Evolutionary conservation across 768 basidiomycete genomes (phyloP).

Genomic region (Russula foetens): DNA sequence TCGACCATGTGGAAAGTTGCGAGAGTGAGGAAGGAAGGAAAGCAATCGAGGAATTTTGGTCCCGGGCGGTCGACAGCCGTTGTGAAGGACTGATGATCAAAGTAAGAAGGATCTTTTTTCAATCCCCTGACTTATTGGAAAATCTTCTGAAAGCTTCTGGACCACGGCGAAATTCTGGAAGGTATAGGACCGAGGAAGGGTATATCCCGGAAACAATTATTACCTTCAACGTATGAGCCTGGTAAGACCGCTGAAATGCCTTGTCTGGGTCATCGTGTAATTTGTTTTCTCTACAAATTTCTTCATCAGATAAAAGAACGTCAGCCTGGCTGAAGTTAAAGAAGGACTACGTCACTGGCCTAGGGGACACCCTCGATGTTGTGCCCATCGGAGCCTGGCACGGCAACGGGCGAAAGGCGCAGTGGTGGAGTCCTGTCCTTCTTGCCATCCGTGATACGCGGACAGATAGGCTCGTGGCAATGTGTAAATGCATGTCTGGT

Average conservation of each 20-base stretch:
- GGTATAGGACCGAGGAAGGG: constrained; percentile 29
- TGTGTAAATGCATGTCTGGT: constrained; percentile 91
- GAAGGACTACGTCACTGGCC: constrained; percentile 78
- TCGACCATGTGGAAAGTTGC: constrained; percentile 67
- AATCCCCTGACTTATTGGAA: neutral
- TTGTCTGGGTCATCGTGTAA: neutral
- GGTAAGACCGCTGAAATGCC: constrained; percentile 29
- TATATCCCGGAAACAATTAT: constrained; percentile 46
- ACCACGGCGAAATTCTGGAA: constrained; percentile 39
- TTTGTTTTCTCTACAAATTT: neutral
- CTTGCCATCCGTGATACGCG: constrained; percentile 66
- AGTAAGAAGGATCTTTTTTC: constrained; percentile 32
- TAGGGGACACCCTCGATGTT: constrained; percentile 70
- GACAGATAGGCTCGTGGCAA: constrained; percentile 55
- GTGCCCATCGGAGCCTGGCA: constrained; percentile 81
- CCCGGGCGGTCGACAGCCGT: constrained; percentile 61
- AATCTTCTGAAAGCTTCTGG: constrained; percentile 45
- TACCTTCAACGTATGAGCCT: constrained; percentile 84
- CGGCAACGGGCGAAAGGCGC: constrained; percentile 81
- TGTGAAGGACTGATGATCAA: constrained; percentile 97
- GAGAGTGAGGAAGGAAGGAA: constrained; percentile 55
- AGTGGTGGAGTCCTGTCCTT: constrained; percentile 90
- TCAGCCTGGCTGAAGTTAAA: constrained; percentile 89
- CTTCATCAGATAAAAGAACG: constrained; percentile 60
- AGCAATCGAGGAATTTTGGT: constrained; percentile 69